These are phyloP conservation scores for Fraxinus cuspidata DNA, from an alignment of 257 asterid genomes.

Conservation along the genomic window DNA sequence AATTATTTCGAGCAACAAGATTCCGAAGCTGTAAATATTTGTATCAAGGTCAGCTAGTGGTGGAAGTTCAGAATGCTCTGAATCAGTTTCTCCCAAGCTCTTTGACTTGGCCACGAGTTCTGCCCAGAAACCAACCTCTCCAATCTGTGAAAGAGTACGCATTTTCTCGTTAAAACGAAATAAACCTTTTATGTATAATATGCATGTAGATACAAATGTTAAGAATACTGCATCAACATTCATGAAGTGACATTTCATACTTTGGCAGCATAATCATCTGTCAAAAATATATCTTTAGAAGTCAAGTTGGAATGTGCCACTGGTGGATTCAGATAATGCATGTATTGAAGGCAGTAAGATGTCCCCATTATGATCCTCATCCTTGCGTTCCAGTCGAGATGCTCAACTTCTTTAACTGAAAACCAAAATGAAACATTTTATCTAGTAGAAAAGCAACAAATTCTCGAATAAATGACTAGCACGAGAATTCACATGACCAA, in stretches of 20 bases:
- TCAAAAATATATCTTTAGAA: constrained; percentile 57
- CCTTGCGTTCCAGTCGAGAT: constrained; percentile 42
- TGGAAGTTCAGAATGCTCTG: constrained; percentile 50
- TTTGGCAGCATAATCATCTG: constrained; percentile 98
- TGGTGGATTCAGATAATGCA: constrained; percentile 83
- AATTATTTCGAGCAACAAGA: constrained; percentile 68
- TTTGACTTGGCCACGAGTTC: constrained; percentile 55
- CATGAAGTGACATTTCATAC: constrained; percentile 38
- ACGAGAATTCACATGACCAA: background rate
- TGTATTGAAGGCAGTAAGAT: constrained; percentile 77
- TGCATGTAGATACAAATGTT: background rate
- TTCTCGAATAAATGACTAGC: background rate
- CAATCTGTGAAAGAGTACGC: constrained; percentile 44
- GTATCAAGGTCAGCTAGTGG: constrained; percentile 60
- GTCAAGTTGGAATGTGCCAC: constrained; percentile 56
- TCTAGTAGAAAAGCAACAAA: background rate
- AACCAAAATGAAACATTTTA: background rate
- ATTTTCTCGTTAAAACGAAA: background rate
- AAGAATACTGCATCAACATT: background rate
- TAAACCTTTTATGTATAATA: too few relatives aligned
- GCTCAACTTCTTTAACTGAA: constrained; percentile 75
- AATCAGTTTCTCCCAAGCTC: constrained; percentile 35
- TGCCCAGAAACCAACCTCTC: constrained; percentile 64
- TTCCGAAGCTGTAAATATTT: constrained; percentile 68
- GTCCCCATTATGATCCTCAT: constrained; percentile 78